Evolutionary conservation across 495 filamentous ascomycete species (phyloP).

Genomic region (Talaromyces trachyspermus): DNA sequence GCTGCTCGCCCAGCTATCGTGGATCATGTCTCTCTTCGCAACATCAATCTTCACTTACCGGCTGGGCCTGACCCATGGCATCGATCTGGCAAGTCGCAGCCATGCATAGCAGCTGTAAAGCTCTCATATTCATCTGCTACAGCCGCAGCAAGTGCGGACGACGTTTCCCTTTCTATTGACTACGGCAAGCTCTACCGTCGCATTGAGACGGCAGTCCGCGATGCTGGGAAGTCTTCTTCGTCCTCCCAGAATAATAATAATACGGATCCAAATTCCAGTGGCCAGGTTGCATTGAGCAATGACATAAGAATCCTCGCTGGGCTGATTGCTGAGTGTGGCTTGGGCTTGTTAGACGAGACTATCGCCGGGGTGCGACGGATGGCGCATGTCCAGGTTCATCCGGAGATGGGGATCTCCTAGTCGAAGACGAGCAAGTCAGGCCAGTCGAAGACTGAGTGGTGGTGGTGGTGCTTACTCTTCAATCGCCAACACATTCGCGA

Average conservation of each 20-base stretch:
- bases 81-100: constrained; percentile 35
- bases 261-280: no score
- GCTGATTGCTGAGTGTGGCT: constrained; percentile 30
- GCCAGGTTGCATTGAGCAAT: constrained; percentile 29
- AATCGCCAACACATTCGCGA: neutral
- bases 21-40: constrained; percentile 34
- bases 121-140: constrained; percentile 39
- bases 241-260: constrained; percentile 20
- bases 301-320: constrained; percentile 33
- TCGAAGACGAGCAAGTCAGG: constrained; percentile 9
- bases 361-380: constrained; percentile 35
- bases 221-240: constrained; percentile 19
- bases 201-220: constrained; percentile 30
- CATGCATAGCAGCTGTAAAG: constrained; percentile 35
- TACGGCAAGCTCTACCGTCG: constrained; percentile 43
- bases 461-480: constrained; percentile 20
- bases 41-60: constrained; percentile 37
- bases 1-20: constrained; percentile 29
- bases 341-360: constrained; percentile 35
- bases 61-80: constrained; percentile 41
- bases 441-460: constrained; percentile 20
- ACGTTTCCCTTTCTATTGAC: constrained; percentile 39
- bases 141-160: constrained; percentile 33
- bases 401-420: constrained; percentile 15
- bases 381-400: constrained; percentile 24